Evolutionary conservation across 1,284 basidiomycete species (phyloP), one percentile per base, ranked within the genome.

Genomic region (Ceratobasidium sp.): DNA sequence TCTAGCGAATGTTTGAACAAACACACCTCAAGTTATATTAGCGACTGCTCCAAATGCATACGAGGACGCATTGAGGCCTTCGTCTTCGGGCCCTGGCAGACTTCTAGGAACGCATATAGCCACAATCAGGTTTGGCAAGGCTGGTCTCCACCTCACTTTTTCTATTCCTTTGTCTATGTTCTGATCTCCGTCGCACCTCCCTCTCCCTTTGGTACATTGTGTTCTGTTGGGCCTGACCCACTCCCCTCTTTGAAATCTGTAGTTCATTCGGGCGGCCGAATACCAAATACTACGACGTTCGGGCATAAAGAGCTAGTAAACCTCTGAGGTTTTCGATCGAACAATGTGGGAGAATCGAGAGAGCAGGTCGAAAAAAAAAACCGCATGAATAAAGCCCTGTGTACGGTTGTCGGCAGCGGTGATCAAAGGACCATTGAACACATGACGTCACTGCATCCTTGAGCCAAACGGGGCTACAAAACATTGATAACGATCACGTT

Each of bases 21-120:
- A 75, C 74, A 77, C 31, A 76, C 79, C 69, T 64, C 76, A 66
- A 22, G 53, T 71, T 13, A 77, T 65, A 39, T 68, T 53, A 7
- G 64, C 63, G 66, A 75, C 77, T 9, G 74, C 46, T 13, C 74
- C 66, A 3, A 79, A 78, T 54, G 81, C 81, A 9, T 81, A 77
- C 1, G 61, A 58, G 76, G 78, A 11, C 0, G 83, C 81, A 0
- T 81, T 78, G 48, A 84, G 78, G 1, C 81, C 83, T 78, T 86
- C 85, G 24, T 81, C 81, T 13, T 78, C 77, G 2, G 81, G 81
- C 5, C 84, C 81, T 14, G 83, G 80, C 19, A 85, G 78, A 8
- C 86, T 81, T 11, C 85, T 85, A 0, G 85, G 84, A 0, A 84
- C 82, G 74, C 84, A 79, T 74, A 86, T 84, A 43, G 84, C 81